Evolutionary conservation across 805 yeast species (phyloP).

Genomic region (Candida jianshihensis): DNA sequence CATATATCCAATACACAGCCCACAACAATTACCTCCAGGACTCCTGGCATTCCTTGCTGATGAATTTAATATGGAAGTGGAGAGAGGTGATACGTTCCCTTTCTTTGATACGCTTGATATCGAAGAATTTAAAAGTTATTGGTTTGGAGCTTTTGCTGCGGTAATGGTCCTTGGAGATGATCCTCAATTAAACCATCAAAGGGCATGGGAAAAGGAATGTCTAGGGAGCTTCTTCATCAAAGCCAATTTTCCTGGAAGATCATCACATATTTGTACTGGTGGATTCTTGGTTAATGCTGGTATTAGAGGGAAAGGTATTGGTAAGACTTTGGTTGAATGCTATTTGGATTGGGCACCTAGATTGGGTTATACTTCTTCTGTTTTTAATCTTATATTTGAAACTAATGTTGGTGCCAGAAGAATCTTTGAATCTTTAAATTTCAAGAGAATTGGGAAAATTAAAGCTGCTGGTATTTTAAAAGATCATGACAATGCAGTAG

Average conservation of each 20-base stretch:
- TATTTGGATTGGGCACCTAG: conserved; percentile 87
- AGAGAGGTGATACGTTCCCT: conserved; percentile 81
- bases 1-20: conserved; percentile 72
- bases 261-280: conserved; percentile 89
- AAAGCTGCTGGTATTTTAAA: conserved; percentile 86
- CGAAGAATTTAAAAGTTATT: conserved; percentile 71
- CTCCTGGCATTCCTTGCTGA: conserved; percentile 77
- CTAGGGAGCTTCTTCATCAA: conserved; percentile 80
- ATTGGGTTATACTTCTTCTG: conserved; percentile 77
- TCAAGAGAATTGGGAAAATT: conserved; percentile 71
- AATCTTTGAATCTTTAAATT: conserved; percentile 69
- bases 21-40: conserved; percentile 68
- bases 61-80: conserved; percentile 90
- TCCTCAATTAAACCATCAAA: conserved; percentile 38
- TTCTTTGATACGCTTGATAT: conserved; percentile 73
- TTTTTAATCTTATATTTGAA: conserved; percentile 83
- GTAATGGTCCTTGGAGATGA: conserved; percentile 71
- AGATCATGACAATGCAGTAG: conserved; percentile 80
- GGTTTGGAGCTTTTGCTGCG: conserved; percentile 89
- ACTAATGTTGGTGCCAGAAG: conserved; percentile 78
- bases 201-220: conserved; percentile 91
- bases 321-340: conserved; percentile 76
- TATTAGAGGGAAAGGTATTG: conserved; percentile 87
- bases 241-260: conserved; percentile 89
- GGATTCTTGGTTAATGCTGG: conserved; percentile 88